Base-by-base conservation (phyloP, 305 asterid genomes). In the Fraxinus platypoda region DNA sequence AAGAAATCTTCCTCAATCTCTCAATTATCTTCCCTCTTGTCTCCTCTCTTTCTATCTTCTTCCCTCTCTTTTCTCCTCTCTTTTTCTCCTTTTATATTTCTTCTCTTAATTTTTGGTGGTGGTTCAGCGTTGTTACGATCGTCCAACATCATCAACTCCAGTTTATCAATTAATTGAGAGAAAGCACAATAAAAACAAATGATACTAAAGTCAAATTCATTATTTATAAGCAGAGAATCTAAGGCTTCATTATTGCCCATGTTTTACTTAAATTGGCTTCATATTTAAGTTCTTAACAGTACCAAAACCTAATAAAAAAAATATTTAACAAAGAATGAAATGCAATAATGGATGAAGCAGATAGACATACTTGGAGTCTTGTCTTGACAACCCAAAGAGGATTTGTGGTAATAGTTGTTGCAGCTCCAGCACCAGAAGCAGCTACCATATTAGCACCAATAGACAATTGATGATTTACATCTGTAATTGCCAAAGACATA, bases 381-480 rank as follows among this genome's bases (percentile, higher is more conserved):
- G 98, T 94, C 91, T 94, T 93, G 83, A 95, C 97, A 85, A 95
- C 98, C 99, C 98, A 94, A 75, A 95, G 95, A 81, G 99, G 99
- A 86, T 95, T 95, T 84, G 95, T 95, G 13, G 89, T 94, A 83
- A 94, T 89, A 19, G 94, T 89, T 49, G 99, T 95, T 31, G 97
- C 95, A 84, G 97, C 97, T 82, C 98, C 57, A 46, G 57, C 57
- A 46, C 57, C 57, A 13, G 57, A 46, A 46, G 57, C 57, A 46
- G 57, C 57, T 71, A 89, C 73, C 97, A 94, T 87, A 76, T 94
- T 95, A 78, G 97, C 94, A 88, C 97, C 95, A 85, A 95, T 25
- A 1, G 98, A 88, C 68, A 95, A 97, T 78, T 88, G 93, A 86
- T 92, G 95, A 82, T 82, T 90, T 79, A 76, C 88, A 81, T 90